A percentile compares a stretch with the other conserved stretches of the same genome.
Conservation (phyloP, 2,329 filamentous ascomycete species). For the Ceratocystis diversiconidia region DNA sequence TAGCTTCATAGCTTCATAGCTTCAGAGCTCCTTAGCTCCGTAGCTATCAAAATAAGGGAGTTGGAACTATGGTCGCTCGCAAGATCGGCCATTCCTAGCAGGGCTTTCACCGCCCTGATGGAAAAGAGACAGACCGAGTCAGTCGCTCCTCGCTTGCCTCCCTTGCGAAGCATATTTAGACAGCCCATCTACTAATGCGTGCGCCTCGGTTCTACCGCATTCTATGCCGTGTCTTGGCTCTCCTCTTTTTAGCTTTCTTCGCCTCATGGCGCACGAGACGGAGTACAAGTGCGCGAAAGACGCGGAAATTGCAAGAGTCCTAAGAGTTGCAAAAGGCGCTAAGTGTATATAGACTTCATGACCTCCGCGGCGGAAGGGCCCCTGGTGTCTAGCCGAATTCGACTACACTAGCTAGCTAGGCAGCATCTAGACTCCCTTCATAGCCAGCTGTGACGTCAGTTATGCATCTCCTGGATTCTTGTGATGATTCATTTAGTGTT, state of each 20-base stretch:
- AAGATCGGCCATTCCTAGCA: background rate
- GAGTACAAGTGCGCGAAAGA: background rate
- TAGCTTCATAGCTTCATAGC: background rate
- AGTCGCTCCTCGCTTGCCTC: background rate
- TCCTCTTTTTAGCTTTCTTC: background rate
- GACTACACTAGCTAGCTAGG: background rate
- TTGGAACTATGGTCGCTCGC: background rate
- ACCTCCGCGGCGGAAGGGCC: background rate
- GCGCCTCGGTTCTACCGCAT: background rate
- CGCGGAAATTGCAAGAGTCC: no score
- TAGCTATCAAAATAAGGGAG: background rate
- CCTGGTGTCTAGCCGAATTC: background rate
- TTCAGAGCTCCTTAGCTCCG: background rate
- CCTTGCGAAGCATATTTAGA: no score
- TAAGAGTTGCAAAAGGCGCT: background rate
- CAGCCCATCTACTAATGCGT: background rate
- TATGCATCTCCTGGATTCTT: background rate
- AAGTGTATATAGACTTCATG: slow-evolving; percentile 3
- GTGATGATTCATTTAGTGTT: background rate
- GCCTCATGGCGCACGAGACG: background rate
- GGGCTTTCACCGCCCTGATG: background rate
- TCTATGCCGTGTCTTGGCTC: background rate
- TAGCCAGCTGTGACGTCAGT: background rate
- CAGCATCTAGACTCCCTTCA: background rate
- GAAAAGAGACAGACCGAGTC: background rate